Percentiles rank a stretch among this genome's conserved stretches.
phyloP scores from a whole-genome alignment of 805 yeast genomes.

The Candida ortonii region DNA sequence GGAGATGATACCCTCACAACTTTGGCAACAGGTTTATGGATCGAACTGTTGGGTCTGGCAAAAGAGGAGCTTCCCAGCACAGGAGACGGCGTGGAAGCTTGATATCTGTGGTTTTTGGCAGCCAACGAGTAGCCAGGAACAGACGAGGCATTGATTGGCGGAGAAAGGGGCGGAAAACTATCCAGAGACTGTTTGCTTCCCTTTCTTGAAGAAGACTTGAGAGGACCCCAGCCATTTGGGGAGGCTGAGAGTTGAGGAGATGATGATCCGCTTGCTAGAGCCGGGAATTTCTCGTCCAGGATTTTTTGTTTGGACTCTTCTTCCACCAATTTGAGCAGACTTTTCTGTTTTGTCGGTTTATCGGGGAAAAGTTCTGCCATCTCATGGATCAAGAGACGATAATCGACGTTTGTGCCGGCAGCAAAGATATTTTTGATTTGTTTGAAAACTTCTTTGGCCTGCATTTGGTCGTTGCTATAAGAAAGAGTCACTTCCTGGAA shows the following conservation, averaged over 20 bases:
- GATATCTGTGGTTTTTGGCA: conserved; percentile 5
- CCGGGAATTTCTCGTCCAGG: conserved; percentile 47
- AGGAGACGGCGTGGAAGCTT: too few relatives aligned
- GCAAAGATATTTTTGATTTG: conserved; percentile 50
- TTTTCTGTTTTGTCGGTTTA: conserved; percentile 42
- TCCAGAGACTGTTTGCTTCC: conserved; percentile 1
- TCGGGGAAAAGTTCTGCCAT: conserved; percentile 54
- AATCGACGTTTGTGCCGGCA: conserved; percentile 41
- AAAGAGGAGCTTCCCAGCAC: conserved; percentile 5
- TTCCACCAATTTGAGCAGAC: conserved; percentile 32
- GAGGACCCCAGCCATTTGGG: conserved; percentile 11
- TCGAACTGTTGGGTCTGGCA: conserved; percentile 10
- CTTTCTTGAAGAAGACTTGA: conserved; percentile 1
- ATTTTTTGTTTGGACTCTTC: conserved; percentile 24
- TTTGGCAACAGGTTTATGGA: too few relatives aligned
- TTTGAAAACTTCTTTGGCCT: conserved; percentile 46
- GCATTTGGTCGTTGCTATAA: conserved; percentile 44
- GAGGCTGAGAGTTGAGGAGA: conserved; percentile 3
- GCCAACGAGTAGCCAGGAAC: conserved; percentile 13
- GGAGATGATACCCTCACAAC: conserved; percentile 12
- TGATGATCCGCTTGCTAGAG: conserved; percentile 34
- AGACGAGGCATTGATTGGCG: conserved; percentile 15
- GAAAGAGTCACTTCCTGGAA: conserved; percentile 50
- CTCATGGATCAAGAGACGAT: conserved; percentile 57
- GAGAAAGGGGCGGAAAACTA: conserved; percentile 14